phyloP scores from a whole-genome alignment of 768 basidiomycete species.

The Calocybe gangraenosa region DNA sequence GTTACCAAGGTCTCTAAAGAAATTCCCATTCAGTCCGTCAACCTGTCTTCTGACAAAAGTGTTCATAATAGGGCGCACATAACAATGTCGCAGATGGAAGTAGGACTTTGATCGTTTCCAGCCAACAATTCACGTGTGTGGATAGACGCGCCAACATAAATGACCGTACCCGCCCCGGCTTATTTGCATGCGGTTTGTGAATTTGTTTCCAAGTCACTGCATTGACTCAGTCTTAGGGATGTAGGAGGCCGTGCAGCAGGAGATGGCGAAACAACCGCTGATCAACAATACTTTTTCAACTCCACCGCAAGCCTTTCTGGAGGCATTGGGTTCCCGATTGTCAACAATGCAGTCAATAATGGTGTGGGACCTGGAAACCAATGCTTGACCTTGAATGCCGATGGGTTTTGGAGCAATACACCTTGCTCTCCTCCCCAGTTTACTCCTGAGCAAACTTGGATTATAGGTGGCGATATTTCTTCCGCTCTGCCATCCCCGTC shows the following conservation, averaged over 20 bases:
- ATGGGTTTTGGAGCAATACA: slow-evolving; percentile 21
- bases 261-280: slow-evolving; percentile 20
- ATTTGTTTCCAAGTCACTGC: not conserved
- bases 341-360: slow-evolving; percentile 19
- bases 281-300: slow-evolving; percentile 25
- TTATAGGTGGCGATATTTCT: slow-evolving; percentile 12
- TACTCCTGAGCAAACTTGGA: slow-evolving; percentile 20
- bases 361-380: slow-evolving; percentile 22
- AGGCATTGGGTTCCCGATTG: slow-evolving; percentile 21
- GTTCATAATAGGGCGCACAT: slow-evolving; percentile 19
- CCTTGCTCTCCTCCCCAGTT: slow-evolving; percentile 24
- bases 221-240: not conserved
- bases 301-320: slow-evolving; percentile 14
- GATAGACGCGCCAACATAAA: slow-evolving; percentile 22
- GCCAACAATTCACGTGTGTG: slow-evolving; percentile 24
- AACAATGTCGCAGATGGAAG: slow-evolving; percentile 23
- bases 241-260: slow-evolving; percentile 23
- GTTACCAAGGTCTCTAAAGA: slow-evolving; percentile 21
- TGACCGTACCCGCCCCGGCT: slow-evolving; percentile 22
- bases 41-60: slow-evolving; percentile 9
- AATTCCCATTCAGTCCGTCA: not conserved
- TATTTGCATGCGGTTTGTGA: slow-evolving; percentile 22
- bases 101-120: slow-evolving; percentile 25
- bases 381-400: slow-evolving; percentile 20
- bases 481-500: too few species aligned